Base-by-base conservation (phyloP, 495 filamentous ascomycete species). In the Choiromyces venosus region DNA sequence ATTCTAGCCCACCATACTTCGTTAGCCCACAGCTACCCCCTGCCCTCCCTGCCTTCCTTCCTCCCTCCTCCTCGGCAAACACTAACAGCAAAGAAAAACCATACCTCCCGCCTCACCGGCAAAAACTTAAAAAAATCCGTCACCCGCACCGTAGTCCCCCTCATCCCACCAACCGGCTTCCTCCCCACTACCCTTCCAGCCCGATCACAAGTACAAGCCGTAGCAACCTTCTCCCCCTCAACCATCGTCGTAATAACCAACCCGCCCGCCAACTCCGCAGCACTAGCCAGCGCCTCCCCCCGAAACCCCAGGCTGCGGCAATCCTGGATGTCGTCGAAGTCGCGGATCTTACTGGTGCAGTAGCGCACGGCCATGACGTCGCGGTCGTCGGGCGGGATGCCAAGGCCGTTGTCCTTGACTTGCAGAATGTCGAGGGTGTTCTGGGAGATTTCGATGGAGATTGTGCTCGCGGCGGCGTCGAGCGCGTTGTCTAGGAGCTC, bases 401-500 rank as follows among this genome's bases (percentile, higher is more conserved):
- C 95, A 74, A 88, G 83, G 35, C 95, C 95, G 83, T 97, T 96
- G 82, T 99, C 95, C 72, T 91, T 90, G 70, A 97, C 89, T 75
- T 94, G 91, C 66, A 99, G 90, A n/a, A 87, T 84, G 81, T 94
- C 91, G 18, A 97, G 80, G 0, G 91, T 88, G 75, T 97, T 93
- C 36, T 84, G 77, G 2, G 92, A 91, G 37, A 97, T 85, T 71
- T 94, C 86, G 40, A 98, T 84, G 38, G 88, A 86, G 46, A 98
- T 85, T 0, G 88, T 88, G 2, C 90, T 89, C 7, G 94, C 91
- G 36, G 86, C 86, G 5, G 94, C 91, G 82, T 98, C 95, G 12
- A 98, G 85, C 29, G 92, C 88, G 81, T 99, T 99, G 73, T 99
- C 95, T 40, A 99, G 79, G 14, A 98, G 87, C 80, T 99, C 95